Evolutionary conservation across 306 rosid species (phyloP), one percentile per base, ranked within the genome.

Genomic region (Pyrus communis): DNA sequence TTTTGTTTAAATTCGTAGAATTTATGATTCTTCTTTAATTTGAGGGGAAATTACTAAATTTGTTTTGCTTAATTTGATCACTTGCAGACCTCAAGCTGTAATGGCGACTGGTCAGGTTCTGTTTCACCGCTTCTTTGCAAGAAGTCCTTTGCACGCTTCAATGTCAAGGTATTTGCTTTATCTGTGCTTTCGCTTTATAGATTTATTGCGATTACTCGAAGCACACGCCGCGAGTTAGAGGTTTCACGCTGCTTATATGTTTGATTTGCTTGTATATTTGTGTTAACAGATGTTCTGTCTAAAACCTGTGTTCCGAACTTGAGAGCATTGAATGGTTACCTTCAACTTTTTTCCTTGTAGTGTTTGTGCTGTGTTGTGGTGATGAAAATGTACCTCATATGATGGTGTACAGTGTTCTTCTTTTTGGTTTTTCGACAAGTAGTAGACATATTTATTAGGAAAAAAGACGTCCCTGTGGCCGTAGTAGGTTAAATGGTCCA

Each of bases 71-170:
- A 3, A 42, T 43, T 23, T 27, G 69, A 75, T 79, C 77, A 70
- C 43, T 43, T 52, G 58, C 82, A 92, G 99, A 76, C 97, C 98
- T 35, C 98, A 92, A 69, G 99, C 99, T 5, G 97, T 92, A 72
- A 95, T 95, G 99, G 99, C 98, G 71, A 92, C 99, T 46, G 97
- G 96, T 15, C 97, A 95, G 83, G 99, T 95, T 80, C 83, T 92
- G 27, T 95, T 95, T 81, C 99, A 91, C 77, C 97, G 93, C 25
- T 95, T 95, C 87, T 92, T 77, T 92, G 99, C 83, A 95, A 95
- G 88, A 92, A 95, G 84, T 95, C 97, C 12, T 88, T 95, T 87
- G 96, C 96, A 1, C 93, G 97, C 77, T 92, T 95, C 86, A 81
- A 95, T 84, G 98, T 78, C 78, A 95, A 95, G 99, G 99, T 92